Evolutionary conservation across 2,329 filamentous ascomycete species (phyloP), one percentile per base, ranked within the genome.

Genomic region (Trichoderma koningiopsis): DNA sequence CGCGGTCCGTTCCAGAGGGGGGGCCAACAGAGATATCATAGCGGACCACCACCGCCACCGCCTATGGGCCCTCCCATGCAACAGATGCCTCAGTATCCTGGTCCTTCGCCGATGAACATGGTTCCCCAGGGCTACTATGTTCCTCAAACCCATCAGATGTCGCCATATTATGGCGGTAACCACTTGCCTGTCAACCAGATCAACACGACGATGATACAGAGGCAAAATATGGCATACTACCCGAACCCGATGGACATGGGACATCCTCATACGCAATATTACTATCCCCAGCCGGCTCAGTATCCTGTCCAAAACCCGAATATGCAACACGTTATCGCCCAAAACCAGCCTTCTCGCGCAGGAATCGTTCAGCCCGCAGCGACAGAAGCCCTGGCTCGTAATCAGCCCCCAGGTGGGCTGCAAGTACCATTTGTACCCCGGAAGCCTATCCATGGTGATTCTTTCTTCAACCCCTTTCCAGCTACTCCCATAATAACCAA

Each of bases 61-160:
- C 75, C 77, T 13, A 77, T 82, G 73, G 77, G 83, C 67, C 79
- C 76, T 31, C 79, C 80, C 37, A 76, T 79, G 71, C 71, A 77
- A n/a, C 80, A 78, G 49, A 79, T 83, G 73, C 71, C 79, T 22
- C 82, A 81, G 52, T 86, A 80, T 68, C 75, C 77, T 14, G 76
- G 76, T 1, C 81, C 81, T 68, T 73, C 75, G 10, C 71, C 76
- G 29, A 79, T 85, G 72, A 74, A 78, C 19, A 75, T 83, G 70
- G 70, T 77, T 27, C 77, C 75, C 22, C 83, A 83, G 59, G 80
- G 80, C 29, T 87, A 84, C 71, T 87, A 87, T 70, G 71, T 83
- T 65, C 78, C 81, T 10, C 83, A 83, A 61, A 80, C 83, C 55
- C 82, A 82, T 37, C 79, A 83, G 71, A 74, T 78, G 16, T 24